A percentile compares a stretch with the other conserved stretches of the same genome.
Conservation (phyloP, 2,329 filamentous ascomycete genomes). For the Diaporthe citriasiana region DNA sequence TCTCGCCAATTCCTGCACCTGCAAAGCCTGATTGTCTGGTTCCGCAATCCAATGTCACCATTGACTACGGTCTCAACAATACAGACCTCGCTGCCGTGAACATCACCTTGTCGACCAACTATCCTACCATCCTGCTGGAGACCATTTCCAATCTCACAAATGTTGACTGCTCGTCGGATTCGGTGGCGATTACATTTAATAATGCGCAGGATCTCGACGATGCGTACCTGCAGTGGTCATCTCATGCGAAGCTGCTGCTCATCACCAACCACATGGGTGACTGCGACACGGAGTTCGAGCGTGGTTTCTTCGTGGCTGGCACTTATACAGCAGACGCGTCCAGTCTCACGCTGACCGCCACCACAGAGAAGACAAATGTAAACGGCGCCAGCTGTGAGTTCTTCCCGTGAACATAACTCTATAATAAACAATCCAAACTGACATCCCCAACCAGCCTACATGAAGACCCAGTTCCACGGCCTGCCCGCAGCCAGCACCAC, state of each 20-base stretch:
- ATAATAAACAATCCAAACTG: neutral
- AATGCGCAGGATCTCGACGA: constrained; percentile 22
- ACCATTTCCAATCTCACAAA: constrained; percentile 23
- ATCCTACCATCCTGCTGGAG: constrained; percentile 35
- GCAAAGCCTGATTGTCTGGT: neutral
- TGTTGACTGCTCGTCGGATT: constrained; percentile 33
- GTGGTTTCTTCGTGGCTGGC: constrained; percentile 38
- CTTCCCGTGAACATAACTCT: neutral
- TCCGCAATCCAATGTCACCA: constrained; percentile 23
- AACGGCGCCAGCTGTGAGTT: constrained; percentile 23
- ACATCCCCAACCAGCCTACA: constrained; percentile 26
- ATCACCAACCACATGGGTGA: constrained; percentile 38
- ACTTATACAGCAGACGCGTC: neutral
- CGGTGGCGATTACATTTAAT: constrained; percentile 31
- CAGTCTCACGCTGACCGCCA: constrained; percentile 24
- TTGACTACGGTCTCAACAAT: constrained; percentile 32
- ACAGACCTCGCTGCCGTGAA: constrained; percentile 31
- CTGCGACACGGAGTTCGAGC: constrained; percentile 37
- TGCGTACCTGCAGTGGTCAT: constrained; percentile 33
- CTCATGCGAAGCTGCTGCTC: constrained; percentile 29
- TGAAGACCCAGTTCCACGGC: constrained; percentile 37
- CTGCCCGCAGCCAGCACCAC: constrained; percentile 32
- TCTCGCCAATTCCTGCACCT: constrained; percentile 28
- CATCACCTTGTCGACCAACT: constrained; percentile 16
- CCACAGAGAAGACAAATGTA: constrained; percentile 24